Percentiles rank a stretch among this genome's conserved stretches.
Evolutionary conservation across 2,329 filamentous ascomycete species (phyloP).

Genomic region (Epicoccum nigrum): DNA sequence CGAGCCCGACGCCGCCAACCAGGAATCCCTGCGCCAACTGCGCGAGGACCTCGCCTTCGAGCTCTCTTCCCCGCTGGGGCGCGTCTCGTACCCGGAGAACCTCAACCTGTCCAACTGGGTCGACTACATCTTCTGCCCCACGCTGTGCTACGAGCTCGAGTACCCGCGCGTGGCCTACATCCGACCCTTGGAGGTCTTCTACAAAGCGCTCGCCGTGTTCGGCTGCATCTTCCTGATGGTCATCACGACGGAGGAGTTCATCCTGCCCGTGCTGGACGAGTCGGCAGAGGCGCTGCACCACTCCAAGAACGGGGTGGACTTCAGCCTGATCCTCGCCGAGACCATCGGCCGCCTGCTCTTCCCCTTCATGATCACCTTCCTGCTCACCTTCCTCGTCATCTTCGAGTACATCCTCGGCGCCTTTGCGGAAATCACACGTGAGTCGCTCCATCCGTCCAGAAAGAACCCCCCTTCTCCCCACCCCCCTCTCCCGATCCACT

Average conservation of each 20-base stretch:
- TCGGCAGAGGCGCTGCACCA: slow-evolving; percentile 63
- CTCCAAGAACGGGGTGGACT: slow-evolving; percentile 64
- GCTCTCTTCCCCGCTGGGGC: slow-evolving; percentile 87
- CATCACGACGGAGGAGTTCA: slow-evolving; percentile 91
- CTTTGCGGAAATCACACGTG: slow-evolving; percentile 86
- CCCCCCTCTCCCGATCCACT: no score
- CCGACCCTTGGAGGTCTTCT: slow-evolving; percentile 79
- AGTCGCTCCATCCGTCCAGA: no score
- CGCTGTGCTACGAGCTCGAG: slow-evolving; percentile 95
- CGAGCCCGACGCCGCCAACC: slow-evolving; percentile 49
- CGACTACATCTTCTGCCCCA: slow-evolving; percentile 91
- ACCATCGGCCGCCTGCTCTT: slow-evolving; percentile 91
- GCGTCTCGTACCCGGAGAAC: slow-evolving; percentile 88
- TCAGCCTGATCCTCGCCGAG: slow-evolving; percentile 80
- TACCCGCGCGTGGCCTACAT: slow-evolving; percentile 82
- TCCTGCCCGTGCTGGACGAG: slow-evolving; percentile 84
- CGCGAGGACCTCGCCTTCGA: slow-evolving; percentile 89
- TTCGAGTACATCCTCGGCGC: slow-evolving; percentile 96
- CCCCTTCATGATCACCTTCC: slow-evolving; percentile 94
- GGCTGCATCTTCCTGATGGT: slow-evolving; percentile 96
- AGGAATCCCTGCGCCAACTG: slow-evolving; percentile 64
- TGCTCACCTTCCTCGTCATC: slow-evolving; percentile 96
- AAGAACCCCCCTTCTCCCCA: background rate
- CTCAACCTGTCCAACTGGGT: slow-evolving; percentile 80
- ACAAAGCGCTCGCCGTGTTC: slow-evolving; percentile 88